Base-by-base conservation (phyloP, 2,329 filamentous ascomycete species). In the Neofusicoccum ribis region DNA sequence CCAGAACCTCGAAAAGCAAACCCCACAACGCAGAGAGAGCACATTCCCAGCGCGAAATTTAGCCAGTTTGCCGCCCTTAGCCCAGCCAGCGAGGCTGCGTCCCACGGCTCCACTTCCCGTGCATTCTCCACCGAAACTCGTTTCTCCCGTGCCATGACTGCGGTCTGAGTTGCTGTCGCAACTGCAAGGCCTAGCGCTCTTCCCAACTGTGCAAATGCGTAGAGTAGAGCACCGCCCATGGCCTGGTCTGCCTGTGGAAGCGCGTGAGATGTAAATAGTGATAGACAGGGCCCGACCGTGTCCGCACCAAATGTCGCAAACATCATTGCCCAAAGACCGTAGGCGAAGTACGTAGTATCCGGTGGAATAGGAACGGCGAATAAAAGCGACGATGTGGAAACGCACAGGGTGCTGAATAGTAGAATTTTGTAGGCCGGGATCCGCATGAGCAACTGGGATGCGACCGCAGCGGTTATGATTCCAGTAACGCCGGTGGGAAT, bases 201-300 rank as follows among this genome's bases (percentile, higher is more conserved):
- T 0, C 88, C 88, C 20, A 90, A 77, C 69, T 89, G 86, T 1
- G 85, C 85, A 20, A 87, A 82, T 0, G 86, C 83, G 68, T 90
- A 89, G 72, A 90, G 84, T 8, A 90, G 81, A 0, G 86, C 88
- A 0, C 87, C 88, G 0, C 88, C 88, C 1, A 90, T 72, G 1
- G 87, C 86, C 71, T 90, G 88, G 67, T 90, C 87, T 52, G 85
- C 83, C 3, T 80, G 80, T 0, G 87, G 84, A 0, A 90, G 79
- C 0, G 84, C 80, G 65, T 85, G 84, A 0, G 87, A 88, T 0
- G 85, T 88, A 71, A 88, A 89, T 0, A 91, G 80, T 0, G 85
- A 86, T n/a, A 90, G 75, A 31, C 83, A 84, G 0, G 88, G 87
- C 81, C 86, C 89, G 0, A 87, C 79, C 0, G 85, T 88, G 70